Percentiles rank a stretch among this genome's conserved stretches.
Conservation (phyloP, 2,329 filamentous ascomycete genomes). For the Ceratocystis huliohia region DNA sequence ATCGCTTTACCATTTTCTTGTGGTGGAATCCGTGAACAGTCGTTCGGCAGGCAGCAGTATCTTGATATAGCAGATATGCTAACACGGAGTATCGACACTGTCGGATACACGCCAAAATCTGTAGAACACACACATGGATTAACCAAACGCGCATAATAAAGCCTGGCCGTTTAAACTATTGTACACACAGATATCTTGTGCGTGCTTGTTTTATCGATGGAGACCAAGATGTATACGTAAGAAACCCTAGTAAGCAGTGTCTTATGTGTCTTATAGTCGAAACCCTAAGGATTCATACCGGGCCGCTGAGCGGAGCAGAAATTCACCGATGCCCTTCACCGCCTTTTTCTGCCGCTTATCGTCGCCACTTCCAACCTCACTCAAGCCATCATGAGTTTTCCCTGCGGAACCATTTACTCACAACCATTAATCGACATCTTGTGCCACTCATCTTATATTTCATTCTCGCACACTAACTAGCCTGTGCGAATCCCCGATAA, state of each 20-base stretch:
- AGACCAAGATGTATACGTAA: too few relatives aligned
- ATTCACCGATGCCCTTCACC: not conserved
- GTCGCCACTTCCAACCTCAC: not conserved
- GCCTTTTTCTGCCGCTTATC: conserved; percentile 12
- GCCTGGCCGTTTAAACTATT: too few relatives aligned
- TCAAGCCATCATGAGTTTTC: not conserved
- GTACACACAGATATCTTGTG: too few relatives aligned
- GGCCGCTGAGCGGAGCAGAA: not conserved
- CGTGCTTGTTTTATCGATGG: too few relatives aligned
- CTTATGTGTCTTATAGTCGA: too few relatives aligned
- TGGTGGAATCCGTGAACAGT: not conserved
- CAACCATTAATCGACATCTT: not conserved
- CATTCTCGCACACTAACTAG: not conserved
- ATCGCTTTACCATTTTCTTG: not conserved
- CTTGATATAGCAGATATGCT: not conserved
- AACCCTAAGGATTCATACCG: not conserved
- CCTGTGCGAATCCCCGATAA: not conserved
- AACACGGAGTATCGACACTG: too few relatives aligned
- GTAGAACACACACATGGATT: too few relatives aligned
- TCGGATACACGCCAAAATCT: too few relatives aligned
- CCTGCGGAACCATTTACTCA: not conserved
- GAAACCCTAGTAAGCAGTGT: not conserved
- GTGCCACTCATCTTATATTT: not conserved
- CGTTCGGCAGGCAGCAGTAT: not conserved
- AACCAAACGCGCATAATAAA: too few relatives aligned